Evolutionary conservation across 129 eudicot species (phyloP).

Genomic region (Helianthus tuberosus): DNA sequence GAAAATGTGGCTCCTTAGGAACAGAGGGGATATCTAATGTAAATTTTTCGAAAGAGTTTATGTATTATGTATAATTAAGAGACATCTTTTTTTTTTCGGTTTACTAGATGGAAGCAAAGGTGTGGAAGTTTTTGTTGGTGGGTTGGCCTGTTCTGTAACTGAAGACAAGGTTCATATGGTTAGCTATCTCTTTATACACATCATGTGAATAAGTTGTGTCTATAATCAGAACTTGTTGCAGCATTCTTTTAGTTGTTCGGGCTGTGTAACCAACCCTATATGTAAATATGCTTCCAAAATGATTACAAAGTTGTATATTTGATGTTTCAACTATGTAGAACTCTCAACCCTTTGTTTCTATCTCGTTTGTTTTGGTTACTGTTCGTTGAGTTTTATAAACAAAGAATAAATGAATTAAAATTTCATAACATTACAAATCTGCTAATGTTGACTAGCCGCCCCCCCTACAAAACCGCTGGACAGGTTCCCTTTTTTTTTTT

Average conservation of each 20-base stretch:
- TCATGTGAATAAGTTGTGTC: not conserved
- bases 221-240: not conserved
- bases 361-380: too few species aligned
- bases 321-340: too few species aligned
- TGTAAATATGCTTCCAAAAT: not conserved
- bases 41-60: not conserved
- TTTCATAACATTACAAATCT: too few species aligned
- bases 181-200: conserved; percentile 8
- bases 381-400: too few species aligned
- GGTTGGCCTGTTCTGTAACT: conserved; percentile 56
- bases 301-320: conserved; percentile 1
- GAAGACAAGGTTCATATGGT: conserved; percentile 76
- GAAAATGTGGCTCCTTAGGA: conserved; percentile 16
- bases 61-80: not conserved
- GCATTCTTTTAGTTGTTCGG: not conserved
- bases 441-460: too few species aligned
- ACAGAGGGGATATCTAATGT: not conserved
- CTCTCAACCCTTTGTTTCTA: too few species aligned
- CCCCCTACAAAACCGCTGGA: too few species aligned
- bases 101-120: conserved; percentile 55
- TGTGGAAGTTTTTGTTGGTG: conserved; percentile 90
- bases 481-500: too few species aligned
- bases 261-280: not conserved
- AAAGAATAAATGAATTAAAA: too few species aligned
- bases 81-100: conserved; percentile 14